Evolutionary conservation across 768 basidiomycete genomes (phyloP), one percentile per base, ranked within the genome.

Genomic region (Astraeus odoratus): DNA sequence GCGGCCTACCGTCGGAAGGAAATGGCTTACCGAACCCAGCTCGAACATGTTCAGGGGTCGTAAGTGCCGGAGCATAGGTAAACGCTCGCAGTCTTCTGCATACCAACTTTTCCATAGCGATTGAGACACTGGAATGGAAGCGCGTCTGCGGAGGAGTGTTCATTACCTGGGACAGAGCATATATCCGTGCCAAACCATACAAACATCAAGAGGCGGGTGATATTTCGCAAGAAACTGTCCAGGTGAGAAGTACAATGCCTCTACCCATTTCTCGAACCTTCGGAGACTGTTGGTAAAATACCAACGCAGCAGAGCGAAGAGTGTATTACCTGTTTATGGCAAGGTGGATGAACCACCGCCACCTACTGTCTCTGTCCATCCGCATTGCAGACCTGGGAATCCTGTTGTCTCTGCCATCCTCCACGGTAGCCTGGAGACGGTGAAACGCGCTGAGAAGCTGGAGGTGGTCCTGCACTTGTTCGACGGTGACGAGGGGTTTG

Each of bases 131-230:
- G 6, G 8, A 27, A 41, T 20, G 15, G 8, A 13, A 29, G 41
- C 30, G 24, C 23, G 19, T 39, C 16, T 12, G 5, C 8, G 6
- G 15, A 39, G 5, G n/a, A 27, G 5, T 3, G 20, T 10, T 1
- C 7, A 15, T 52, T 53, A 69, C 69, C 59, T 55, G 9, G 69
- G 69, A 37, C 54, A 67, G 18, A 70, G 65, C 39, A 67, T 16
- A 52, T 72, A 71, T 1, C 68, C 69, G 16, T 70, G 69, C 64
- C 70, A 68, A 16, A 70, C 64, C 67, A 70, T 68, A 58, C 65
- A 63, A 19, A 70, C 69, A 31, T 70, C 70, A 24, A 67, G 23
- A 10, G 69, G 69, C 0, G 69, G 69, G 13, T 65, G 35, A 9
- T 64, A 51, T 4, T 40, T 45, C 19, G 44, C 20, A 25, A 66